Evolutionary conservation across 129 eudicot genomes (phyloP), one percentile per base, ranked within the genome.

Genomic region (Saposhnikovia divaricata): DNA sequence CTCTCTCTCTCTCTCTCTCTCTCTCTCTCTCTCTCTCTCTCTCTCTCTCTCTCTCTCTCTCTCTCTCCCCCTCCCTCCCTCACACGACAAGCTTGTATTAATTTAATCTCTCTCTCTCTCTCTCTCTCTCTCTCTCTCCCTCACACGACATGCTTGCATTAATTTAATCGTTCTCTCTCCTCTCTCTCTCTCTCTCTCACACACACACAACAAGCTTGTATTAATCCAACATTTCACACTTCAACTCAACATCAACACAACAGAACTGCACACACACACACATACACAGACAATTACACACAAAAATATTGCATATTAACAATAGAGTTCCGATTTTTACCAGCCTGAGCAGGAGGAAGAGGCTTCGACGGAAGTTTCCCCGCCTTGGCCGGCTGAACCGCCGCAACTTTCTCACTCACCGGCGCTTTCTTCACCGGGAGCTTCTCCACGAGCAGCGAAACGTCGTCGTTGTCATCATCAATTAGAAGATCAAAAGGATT

Each of bases 381-480:
- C 0, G 88, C 72, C 88, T 84, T 78, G 50, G 88, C 88, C 48
- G 75, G 74, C 71, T 44, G 47, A 40, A 72, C 83, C 15, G 83
- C 81, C 23, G 9, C 76, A 13, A 12, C 76, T 68, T 83, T 81
- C 27, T 85, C 81, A 27, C 78, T 75, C 59, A 86, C 74, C 28
- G 82, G 82, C 12, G 80, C 68, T 50, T 80, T 86, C 65, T 79
- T 82, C 11, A 85, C 82, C 74, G 85, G 79, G 39, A 85, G 85
- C 84, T 82, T 89, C 31, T 79, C 84, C 13, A 88, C 77, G 25
- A 91, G 89, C 84, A 72, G 87, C 59, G 87, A 75, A 11, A 80
- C 83, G 80, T 91, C 97, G 45, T 91, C 98, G 79, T 82, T 85
- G 72, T 93, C 97, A 57, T 87, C 98, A n/a, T 91, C 97, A 9